phyloP scores from a whole-genome alignment of 2,329 filamentous ascomycete genomes.

The Scedosporium boydii region DNA sequence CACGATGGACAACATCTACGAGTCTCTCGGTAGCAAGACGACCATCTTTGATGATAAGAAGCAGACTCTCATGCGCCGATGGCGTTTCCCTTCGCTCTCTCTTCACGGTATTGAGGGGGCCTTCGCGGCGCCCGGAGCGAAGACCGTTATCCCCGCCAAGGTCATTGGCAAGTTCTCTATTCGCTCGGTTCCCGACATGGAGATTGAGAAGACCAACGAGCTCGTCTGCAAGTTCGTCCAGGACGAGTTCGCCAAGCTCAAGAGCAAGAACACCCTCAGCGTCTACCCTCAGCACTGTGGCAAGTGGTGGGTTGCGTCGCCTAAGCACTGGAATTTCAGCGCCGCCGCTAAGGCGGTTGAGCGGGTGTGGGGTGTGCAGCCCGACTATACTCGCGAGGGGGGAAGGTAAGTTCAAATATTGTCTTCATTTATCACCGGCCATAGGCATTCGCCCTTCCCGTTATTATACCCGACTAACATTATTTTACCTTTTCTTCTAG shows the following conservation, averaged over 20 bases:
- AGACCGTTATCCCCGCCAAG: constrained; percentile 98
- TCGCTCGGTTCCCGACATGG: constrained; percentile 95
- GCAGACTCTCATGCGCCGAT: constrained; percentile 85
- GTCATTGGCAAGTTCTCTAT: constrained; percentile 98
- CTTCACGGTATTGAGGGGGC: constrained; percentile 93
- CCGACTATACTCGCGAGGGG: constrained; percentile 92
- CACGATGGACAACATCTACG: constrained; percentile 90
- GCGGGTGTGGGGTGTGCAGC: constrained; percentile 85
- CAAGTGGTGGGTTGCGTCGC: constrained; percentile 98
- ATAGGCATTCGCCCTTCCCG: neutral
- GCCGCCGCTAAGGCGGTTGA: constrained; percentile 94
- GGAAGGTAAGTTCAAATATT: constrained; percentile 53
- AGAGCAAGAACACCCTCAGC: constrained; percentile 85
- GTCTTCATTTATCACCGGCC: neutral
- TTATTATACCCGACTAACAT: constrained; percentile 9
- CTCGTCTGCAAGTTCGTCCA: constrained; percentile 77
- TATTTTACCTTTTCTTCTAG: constrained; percentile 30
- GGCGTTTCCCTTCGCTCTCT: constrained; percentile 89
- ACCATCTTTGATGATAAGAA: constrained; percentile 85
- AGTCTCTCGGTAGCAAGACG: constrained; percentile 82
- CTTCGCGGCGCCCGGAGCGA: constrained; percentile 85
- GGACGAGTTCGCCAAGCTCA: constrained; percentile 74
- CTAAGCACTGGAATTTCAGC: constrained; percentile 98
- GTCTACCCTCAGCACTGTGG: constrained; percentile 78
- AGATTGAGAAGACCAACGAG: constrained; percentile 79